Evolutionary conservation across 2,329 filamentous ascomycete genomes (phyloP).

Genomic region (Xylariales sp.): DNA sequence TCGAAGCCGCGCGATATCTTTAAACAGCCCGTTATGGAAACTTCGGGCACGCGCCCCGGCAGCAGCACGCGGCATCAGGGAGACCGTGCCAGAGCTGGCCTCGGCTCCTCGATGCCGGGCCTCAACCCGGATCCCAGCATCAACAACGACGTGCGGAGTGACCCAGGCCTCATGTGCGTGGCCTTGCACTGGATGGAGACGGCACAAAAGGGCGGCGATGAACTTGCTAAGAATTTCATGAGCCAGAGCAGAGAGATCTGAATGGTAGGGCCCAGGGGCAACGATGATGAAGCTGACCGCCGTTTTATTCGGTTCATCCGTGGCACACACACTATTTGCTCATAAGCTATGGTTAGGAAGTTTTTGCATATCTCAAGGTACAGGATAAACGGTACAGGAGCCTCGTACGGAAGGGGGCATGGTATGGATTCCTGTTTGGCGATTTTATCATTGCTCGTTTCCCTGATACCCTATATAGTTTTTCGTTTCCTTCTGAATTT

Average conservation of each 20-base stretch:
- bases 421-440: slow-evolving; percentile 34
- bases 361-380: slow-evolving; percentile 27
- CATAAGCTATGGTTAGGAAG: slow-evolving; percentile 6
- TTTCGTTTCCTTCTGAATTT: background rate
- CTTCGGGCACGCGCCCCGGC: slow-evolving; percentile 61
- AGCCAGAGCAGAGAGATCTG: slow-evolving; percentile 67
- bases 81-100: slow-evolving; percentile 47
- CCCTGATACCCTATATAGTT: slow-evolving; percentile 38
- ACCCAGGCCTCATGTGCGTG: slow-evolving; percentile 90
- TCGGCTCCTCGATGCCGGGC: slow-evolving; percentile 44
- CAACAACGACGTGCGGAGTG: slow-evolving; percentile 70
- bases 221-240: slow-evolving; percentile 84
- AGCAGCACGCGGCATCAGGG: slow-evolving; percentile 49
- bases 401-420: slow-evolving; percentile 23
- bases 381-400: slow-evolving; percentile 32
- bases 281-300: slow-evolving; percentile 29
- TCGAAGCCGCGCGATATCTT: slow-evolving; percentile 89
- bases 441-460: slow-evolving; percentile 34
- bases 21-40: slow-evolving; percentile 85
- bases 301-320: background rate
- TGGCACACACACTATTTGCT: slow-evolving; percentile 1
- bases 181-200: slow-evolving; percentile 98
- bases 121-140: slow-evolving; percentile 48
- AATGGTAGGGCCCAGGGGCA: slow-evolving; percentile 39
- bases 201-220: slow-evolving; percentile 86